Evolutionary conservation across 768 basidiomycete genomes (phyloP), one percentile per base, ranked within the genome.

Genomic region (Naganishia vishniacii): DNA sequence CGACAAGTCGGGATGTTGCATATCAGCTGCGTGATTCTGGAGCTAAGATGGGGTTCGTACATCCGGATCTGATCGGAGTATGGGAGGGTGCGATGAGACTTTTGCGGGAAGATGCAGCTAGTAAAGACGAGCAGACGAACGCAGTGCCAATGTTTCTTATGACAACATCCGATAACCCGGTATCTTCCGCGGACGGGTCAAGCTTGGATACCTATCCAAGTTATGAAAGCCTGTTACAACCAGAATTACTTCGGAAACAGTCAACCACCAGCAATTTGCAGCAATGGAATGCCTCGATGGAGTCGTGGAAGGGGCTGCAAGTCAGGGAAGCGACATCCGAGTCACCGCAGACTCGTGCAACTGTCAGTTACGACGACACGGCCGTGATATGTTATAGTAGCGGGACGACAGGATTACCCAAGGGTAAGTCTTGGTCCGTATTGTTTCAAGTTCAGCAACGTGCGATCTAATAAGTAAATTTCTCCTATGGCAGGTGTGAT

Each of bases 21-120:
- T 84, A 84, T 75, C 91, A 93, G 71, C 85, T 87, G 65, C 77
- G 68, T 13, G 85, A 93, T 71, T 85, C 85, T 59, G 77, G 81
- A 3, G 86, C 90, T 0, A 80, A 81, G 51, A 68, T 86, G 20
- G 75, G 90, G 20, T 83, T 90, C 64, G 80, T 83, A 11, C 83
- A 83, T 64, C 87, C 88, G 20, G 80, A 82, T 0, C 80, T 87
- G 0, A 16, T 64, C 13, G 63, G 37, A 0, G 51, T 53, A 16
- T 58, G 32, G 32, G 34, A 64, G 25, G 48, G 53, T 1, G 51
- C 63, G 34, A 25, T 56, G 45, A 28, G 37, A 29, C 37, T 64
- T 26, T 20, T 64, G 44, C 11, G 37, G 16, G 29, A 64, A n/a
- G 62, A 63, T 4, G 53, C 20, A 8, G 23, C 31, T 32, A 13